Evolutionary conservation across 1,139 yeast species (phyloP).

Genomic region (Pichia sp.): DNA sequence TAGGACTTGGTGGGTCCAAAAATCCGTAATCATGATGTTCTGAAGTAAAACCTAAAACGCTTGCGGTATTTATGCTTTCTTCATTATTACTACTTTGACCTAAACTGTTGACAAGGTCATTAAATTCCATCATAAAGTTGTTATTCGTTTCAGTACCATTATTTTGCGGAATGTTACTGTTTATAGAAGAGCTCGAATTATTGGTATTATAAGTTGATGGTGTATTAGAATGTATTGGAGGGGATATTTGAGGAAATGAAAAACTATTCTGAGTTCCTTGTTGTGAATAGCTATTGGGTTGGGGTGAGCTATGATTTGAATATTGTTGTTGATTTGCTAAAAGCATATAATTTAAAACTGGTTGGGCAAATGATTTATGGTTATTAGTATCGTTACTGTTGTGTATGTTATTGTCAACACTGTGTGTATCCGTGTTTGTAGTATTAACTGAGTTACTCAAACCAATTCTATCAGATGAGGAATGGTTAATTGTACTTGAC

Average conservation of each 20-base stretch:
- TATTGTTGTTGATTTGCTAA: background rate
- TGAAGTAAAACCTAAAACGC: constrained; percentile 5
- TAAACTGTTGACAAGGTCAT: constrained; percentile 11
- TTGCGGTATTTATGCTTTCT: background rate
- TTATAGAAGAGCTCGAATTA: background rate
- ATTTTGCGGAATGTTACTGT: background rate
- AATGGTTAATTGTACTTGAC: background rate
- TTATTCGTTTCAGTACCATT: background rate
- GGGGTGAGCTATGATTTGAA: background rate
- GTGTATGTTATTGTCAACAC: background rate
- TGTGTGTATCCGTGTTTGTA: background rate
- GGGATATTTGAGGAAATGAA: background rate
- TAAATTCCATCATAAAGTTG: constrained; percentile 11
- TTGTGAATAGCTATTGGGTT: too few species aligned
- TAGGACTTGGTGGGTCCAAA: constrained; percentile 31
- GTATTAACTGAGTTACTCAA: background rate
- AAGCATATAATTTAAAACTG: constrained; percentile 2
- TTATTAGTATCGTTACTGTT: background rate
- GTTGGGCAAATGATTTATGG: background rate
- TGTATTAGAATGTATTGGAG: background rate
- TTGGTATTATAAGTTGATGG: background rate
- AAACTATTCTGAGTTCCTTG: background rate
- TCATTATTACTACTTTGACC: background rate
- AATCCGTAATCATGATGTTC: constrained; percentile 12
- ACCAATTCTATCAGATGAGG: background rate